Base-by-base conservation (phyloP, 1,284 basidiomycete species). In the Trichosporon sp. region DNA sequence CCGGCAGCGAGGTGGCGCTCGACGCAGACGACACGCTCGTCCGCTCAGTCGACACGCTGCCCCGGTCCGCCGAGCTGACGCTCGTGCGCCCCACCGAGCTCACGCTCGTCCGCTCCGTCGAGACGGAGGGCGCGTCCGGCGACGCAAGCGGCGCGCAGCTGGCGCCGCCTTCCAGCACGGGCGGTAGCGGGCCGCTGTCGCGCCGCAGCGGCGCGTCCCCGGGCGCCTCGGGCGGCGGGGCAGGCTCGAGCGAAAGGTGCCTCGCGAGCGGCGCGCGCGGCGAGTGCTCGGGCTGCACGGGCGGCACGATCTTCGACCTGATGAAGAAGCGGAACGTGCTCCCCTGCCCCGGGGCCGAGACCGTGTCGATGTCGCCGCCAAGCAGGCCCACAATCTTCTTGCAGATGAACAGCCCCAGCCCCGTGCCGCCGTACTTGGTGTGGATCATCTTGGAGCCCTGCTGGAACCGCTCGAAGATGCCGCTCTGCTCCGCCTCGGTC, bases 301-400 rank as follows among this genome's bases (percentile, higher is more conserved):
- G 60, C 3, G 32, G 47, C 15, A 53, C 65, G 8, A 64, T 63
- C 9, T 7, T 29, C 0, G 62, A 53, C 31, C 67, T 65, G 47
- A 81, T 75, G 71, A 72, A 82, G 72, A 82, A 81, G 3, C 76
- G 76, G 75, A 82, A 82, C 11, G 76, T 93, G 72, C 69, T 73
- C 12, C 78, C 78, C 31, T 71, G 44, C 3, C 75, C 77, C 0
- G 74, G 62, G 42, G 74, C 65, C 44, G 73, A 75, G 21, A 67
- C 65, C 27, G 77, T 73, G 58, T 75, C 74, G 62, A 80, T 80
- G 1, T 73, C 68, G n/a, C 78, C 78, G n/a, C 75, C 75, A 23
- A 78, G 69, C 53, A 75, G 62, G 66, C 77, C 75, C 12, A 75
- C 72, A 63, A 76, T 74, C 9, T 73, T 70, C 47, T 69, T 73